A percentile compares a stretch with the other conserved stretches of the same genome.
phyloP scores from a whole-genome alignment of 2,329 filamentous ascomycete species.

The Colletotrichum aenigma region DNA sequence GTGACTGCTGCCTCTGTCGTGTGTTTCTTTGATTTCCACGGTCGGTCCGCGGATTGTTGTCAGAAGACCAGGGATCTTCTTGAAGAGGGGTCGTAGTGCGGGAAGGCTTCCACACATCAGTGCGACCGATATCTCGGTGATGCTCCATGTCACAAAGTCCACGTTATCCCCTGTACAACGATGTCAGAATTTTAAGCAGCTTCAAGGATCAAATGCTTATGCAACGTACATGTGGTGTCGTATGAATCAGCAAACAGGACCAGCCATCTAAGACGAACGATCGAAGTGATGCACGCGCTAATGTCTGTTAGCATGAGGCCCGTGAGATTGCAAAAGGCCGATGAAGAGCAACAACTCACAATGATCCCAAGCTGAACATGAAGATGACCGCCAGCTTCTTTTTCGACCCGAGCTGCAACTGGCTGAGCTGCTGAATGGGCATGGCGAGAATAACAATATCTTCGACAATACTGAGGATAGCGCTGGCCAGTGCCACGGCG shows the following conservation, averaged over 20 bases:
- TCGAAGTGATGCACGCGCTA: constrained; percentile 22
- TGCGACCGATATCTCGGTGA: constrained; percentile 35
- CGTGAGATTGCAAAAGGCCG: background rate
- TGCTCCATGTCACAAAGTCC: constrained; percentile 33
- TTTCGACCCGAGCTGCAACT: background rate
- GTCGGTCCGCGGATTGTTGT: constrained; percentile 5
- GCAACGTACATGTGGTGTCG: constrained; percentile 8
- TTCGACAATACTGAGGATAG: constrained; percentile 20
- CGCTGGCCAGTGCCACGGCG: constrained; percentile 9
- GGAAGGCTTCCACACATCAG: constrained; percentile 46
- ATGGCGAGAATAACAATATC: constrained; percentile 18
- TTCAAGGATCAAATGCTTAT: background rate
- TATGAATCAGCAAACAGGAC: background rate
- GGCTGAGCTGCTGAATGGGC: constrained; percentile 17
- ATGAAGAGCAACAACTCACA: constrained; percentile 1
- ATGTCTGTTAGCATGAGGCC: background rate
- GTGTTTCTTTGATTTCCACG: background rate
- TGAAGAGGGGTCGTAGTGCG: constrained; percentile 42
- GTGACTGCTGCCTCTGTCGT: background rate
- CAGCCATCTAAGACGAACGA: constrained; percentile 17
- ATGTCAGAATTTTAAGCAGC: background rate
- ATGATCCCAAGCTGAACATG: constrained; percentile 22
- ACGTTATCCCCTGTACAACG: constrained; percentile 26
- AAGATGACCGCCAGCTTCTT: constrained; percentile 20
- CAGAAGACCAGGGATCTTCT: constrained; percentile 1